phyloP scores from a whole-genome alignment of 1,284 basidiomycete species.

The Leccinum insolens region DNA sequence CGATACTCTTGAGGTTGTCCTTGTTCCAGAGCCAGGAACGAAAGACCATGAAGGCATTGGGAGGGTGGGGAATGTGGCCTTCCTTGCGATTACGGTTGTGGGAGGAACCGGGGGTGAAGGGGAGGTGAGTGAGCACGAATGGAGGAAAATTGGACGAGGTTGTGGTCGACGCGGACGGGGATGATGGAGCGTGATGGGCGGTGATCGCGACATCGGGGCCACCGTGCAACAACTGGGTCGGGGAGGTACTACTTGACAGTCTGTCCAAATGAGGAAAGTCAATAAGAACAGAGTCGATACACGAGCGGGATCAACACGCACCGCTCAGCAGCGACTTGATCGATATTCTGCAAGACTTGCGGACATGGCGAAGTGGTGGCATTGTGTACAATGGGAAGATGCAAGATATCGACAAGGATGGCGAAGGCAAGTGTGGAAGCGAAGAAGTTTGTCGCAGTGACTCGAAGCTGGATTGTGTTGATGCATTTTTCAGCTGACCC shows the following conservation, averaged over 20 bases:
- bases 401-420: conserved; percentile 4
- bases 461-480: conserved; percentile 3
- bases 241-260: conserved; percentile 19
- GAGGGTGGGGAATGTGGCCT: conserved; percentile 69
- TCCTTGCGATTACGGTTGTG: conserved; percentile 45
- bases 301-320: conserved; percentile 20
- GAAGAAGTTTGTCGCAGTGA: conserved; percentile 12
- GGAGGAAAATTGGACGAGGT: conserved; percentile 18
- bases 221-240: conserved; percentile 1
- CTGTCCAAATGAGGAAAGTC: conserved; percentile 36
- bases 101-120: conserved; percentile 36
- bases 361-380: conserved; percentile 38
- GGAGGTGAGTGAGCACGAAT: conserved; percentile 31
- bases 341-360: conserved; percentile 42
- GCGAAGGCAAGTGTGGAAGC: not conserved
- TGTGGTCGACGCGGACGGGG: conserved; percentile 24
- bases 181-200: conserved; percentile 13
- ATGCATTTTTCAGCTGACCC: conserved; percentile 20
- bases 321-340: conserved; percentile 37
- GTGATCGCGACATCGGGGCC: conserved; percentile 15
- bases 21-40: conserved; percentile 68
- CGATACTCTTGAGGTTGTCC: conserved; percentile 44
- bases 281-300: conserved; percentile 30
- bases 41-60: conserved; percentile 86
- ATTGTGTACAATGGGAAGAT: conserved; percentile 24